phyloP scores from a whole-genome alignment of 2,329 filamentous ascomycete species.

The Penicillium sp. region DNA sequence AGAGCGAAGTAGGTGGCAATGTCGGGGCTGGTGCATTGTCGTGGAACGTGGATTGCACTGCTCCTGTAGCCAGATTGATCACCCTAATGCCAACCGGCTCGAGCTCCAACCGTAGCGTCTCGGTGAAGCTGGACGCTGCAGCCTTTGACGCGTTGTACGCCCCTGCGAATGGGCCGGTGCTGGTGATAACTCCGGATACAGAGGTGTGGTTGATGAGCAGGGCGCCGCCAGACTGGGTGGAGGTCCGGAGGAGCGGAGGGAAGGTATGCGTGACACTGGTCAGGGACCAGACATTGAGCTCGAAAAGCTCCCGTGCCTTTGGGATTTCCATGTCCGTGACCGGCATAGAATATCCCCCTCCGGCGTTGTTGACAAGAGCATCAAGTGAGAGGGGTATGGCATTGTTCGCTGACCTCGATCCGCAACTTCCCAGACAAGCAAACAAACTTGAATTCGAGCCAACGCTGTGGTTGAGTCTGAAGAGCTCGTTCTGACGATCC shows the following conservation, averaged over 20 bases:
- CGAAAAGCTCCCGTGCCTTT: constrained; percentile 31
- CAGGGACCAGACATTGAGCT: constrained; percentile 24
- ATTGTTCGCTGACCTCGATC: too few relatives aligned
- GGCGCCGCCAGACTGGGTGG: constrained; percentile 1
- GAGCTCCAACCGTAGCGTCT: constrained; percentile 31
- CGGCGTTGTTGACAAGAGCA: constrained; percentile 52
- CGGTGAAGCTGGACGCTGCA: constrained; percentile 22
- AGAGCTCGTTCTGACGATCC: too few relatives aligned
- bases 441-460: too few relatives aligned
- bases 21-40: neutral
- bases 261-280: constrained; percentile 30
- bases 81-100: constrained; percentile 15
- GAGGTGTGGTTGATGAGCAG: constrained; percentile 31
- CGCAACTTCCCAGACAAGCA: too few relatives aligned
- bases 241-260: constrained; percentile 24
- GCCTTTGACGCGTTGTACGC: constrained; percentile 30
- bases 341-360: constrained; percentile 37
- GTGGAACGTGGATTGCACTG: neutral
- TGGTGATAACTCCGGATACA: constrained; percentile 17
- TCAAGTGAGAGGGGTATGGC: too few relatives aligned
- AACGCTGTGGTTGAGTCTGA: too few relatives aligned
- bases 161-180: constrained; percentile 7
- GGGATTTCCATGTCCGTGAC: constrained; percentile 42
- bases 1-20: neutral
- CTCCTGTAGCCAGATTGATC: neutral